Percentiles rank a stretch among this genome's conserved stretches.
Evolutionary conservation across 176 grass and related monocot genomes (phyloP).

Genomic region (Secale cereale): DNA sequence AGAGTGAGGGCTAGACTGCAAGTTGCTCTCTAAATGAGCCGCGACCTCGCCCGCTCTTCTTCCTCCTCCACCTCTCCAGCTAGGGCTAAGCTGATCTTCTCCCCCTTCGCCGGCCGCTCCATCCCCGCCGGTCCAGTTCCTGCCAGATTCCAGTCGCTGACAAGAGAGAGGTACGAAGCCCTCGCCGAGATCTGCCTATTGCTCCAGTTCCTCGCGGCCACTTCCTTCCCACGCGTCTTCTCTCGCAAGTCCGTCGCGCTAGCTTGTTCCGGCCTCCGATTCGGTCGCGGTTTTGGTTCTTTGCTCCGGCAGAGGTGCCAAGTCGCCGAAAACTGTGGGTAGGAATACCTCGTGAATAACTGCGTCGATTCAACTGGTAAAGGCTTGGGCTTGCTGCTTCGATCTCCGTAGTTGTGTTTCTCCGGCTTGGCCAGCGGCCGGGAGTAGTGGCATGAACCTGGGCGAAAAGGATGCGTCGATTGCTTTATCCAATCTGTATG

Average conservation of each 20-base stretch:
- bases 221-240: background rate
- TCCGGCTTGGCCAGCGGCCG: background rate
- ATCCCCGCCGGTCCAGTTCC: background rate
- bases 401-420: background rate
- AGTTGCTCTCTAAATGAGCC: background rate
- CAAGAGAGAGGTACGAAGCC: constrained; percentile 19
- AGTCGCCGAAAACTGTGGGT: background rate
- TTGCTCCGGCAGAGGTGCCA: background rate
- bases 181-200: constrained; percentile 3
- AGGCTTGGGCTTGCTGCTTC: background rate
- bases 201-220: background rate
- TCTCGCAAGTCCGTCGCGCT: background rate
- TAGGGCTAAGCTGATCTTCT: background rate
- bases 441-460: background rate
- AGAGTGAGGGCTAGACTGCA: background rate
- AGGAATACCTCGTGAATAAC: background rate
- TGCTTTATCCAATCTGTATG: background rate
- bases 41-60: background rate
- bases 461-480: background rate
- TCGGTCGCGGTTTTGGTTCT: background rate
- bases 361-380: background rate
- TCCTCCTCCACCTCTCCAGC: background rate
- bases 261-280: background rate
- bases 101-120: background rate
- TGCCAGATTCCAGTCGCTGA: background rate